Evolutionary conservation across 768 basidiomycete genomes (phyloP), one percentile per base, ranked within the genome.

Genomic region (Lentinula aciculospora): DNA sequence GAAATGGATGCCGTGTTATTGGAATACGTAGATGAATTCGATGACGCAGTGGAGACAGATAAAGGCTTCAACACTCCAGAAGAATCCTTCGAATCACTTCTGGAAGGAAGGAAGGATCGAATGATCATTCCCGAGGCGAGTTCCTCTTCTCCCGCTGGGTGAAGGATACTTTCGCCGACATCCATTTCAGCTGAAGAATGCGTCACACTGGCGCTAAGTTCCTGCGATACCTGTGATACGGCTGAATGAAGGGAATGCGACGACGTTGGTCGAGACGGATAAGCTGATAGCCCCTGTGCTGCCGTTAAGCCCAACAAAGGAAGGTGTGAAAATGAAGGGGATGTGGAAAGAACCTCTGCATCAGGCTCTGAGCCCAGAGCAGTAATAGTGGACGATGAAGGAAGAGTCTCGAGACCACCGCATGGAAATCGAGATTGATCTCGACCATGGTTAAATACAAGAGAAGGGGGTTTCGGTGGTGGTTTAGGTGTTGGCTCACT

Each of bases 401-500:
- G 31, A 25, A 37, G 25, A 9, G 21, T 34, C 8, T 44, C 45
- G 36, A 34, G 23, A 37, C 29, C 25, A 45, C 27, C 23, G 1
- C 9, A 29, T 17, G 40, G 31, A 34, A 31, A 17, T 32, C 29
- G 23, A 21, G 27, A 21, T 44, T 6, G 42, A 23, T 21, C 40
- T 54, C 36, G 37, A 25, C 40, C 56, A 29, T 49, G 47, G 39
- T 58, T 50, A 39, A 60, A 60, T 46, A 53, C 50, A 4, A 62
- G 25, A 4, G 62, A 55, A 15, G 63, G 64, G 3, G 63, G 56
- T 27, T 36, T 61, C 4, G 62, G 50, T 12, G 63, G 65, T 7
- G 63, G 58, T 31, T 37, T 61, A 10, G 65, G 65, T 2, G 64
- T 65, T 25, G 61, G 56, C 36, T 64, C 61, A 32, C 61, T 63